A percentile compares a stretch with the other conserved stretches of the same genome.
phyloP scores from a whole-genome alignment of 2,329 filamentous ascomycete genomes.

The Pseudogymnoascus sp. region DNA sequence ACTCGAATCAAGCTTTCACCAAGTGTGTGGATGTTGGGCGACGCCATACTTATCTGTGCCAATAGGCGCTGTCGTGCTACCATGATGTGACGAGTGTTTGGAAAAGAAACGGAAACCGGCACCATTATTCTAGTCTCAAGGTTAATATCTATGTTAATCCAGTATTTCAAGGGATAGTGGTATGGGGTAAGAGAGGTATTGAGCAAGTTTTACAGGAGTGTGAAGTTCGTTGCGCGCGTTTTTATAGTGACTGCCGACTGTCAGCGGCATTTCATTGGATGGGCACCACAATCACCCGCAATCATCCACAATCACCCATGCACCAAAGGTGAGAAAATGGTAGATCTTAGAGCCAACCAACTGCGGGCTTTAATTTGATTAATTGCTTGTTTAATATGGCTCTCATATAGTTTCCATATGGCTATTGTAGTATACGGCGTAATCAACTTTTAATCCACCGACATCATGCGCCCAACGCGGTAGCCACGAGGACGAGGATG shows the following conservation, averaged over 20 bases:
- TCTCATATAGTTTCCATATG: not conserved
- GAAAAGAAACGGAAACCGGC: not conserved
- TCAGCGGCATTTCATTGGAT: not conserved
- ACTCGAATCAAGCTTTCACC: not conserved
- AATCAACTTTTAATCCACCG: not conserved
- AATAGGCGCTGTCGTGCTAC: not conserved
- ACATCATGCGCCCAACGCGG: not conserved
- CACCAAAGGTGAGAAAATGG: not conserved
- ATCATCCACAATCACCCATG: not conserved
- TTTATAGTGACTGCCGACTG: not conserved
- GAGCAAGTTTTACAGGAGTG: not conserved
- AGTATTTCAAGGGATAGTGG: not conserved
- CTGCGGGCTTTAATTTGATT: not conserved
- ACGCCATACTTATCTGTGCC: not conserved
- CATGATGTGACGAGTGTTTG: not conserved
- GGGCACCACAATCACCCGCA: not conserved
- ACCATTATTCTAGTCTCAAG: not conserved
- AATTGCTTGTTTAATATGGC: not conserved
- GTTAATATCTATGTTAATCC: not conserved
- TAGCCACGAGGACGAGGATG: not conserved
- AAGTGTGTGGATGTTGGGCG: not conserved
- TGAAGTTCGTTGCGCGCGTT: not conserved
- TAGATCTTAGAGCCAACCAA: not conserved
- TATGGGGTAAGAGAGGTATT: not conserved
- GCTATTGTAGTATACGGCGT: not conserved